These are phyloP conservation scores for Syncephalis plumigaleata DNA, from an alignment of 371 early-diverging fungal species.

Conservation along the genomic window DNA sequence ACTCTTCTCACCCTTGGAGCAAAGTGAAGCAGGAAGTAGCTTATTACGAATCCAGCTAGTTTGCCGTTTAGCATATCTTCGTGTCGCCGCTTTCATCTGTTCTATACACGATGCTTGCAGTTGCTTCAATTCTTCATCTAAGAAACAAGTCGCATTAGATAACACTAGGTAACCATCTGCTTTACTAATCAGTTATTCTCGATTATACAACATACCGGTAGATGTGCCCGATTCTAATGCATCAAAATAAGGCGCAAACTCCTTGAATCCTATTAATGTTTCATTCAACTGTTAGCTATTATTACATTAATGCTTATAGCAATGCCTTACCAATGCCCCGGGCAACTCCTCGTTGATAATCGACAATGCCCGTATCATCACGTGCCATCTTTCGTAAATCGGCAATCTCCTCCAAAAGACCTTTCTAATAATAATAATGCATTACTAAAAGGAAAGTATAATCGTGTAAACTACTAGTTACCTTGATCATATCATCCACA, in stretches of 20 bases:
- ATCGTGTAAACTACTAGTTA: constrained; percentile 4
- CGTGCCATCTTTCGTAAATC: constrained; percentile 32
- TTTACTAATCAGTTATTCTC: background rate
- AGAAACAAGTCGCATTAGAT: too few species aligned
- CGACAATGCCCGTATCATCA: constrained; percentile 16
- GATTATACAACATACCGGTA: too few species aligned
- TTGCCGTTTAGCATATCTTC: constrained; percentile 82
- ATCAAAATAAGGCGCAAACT: constrained; percentile 52
- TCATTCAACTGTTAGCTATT: background rate
- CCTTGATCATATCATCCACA: constrained; percentile 73
- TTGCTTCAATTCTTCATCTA: too few species aligned
- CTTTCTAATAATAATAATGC: constrained; percentile 23
- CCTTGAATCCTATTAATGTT: constrained; percentile 46
- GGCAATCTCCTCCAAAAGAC: constrained; percentile 65
- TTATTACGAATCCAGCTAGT: constrained; percentile 82
- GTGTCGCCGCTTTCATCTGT: constrained; percentile 68
- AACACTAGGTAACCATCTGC: background rate
- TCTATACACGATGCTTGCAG: constrained; percentile 39
- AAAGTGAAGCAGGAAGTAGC: constrained; percentile 25
- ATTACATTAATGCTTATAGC: background rate
- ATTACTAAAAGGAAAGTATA: background rate
- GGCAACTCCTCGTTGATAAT: constrained; percentile 63
- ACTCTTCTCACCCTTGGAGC: background rate
- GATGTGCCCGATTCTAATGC: constrained; percentile 21
- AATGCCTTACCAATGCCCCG: constrained; percentile 60